Conservation (phyloP, 2,329 filamentous ascomycete genomes). For the Hymenotorrendiella dingleyae region DNA sequence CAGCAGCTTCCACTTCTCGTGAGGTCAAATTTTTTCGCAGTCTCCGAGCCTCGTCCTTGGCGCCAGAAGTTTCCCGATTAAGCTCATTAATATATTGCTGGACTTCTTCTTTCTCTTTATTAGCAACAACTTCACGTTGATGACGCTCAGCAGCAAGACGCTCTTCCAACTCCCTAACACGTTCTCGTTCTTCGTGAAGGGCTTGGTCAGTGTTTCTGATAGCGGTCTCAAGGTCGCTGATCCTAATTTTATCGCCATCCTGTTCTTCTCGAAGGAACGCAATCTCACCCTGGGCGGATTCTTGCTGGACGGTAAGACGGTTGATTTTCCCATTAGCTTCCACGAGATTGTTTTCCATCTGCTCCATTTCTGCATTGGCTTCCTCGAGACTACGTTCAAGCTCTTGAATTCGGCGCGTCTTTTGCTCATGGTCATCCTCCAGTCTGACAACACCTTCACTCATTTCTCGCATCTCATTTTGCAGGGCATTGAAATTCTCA, state of each 20-base stretch:
- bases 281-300: conserved; percentile 89
- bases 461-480: conserved; percentile 88
- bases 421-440: conserved; percentile 82
- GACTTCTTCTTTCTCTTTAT: conserved; percentile 88
- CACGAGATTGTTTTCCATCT: conserved; percentile 74
- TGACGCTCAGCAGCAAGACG: conserved; percentile 74
- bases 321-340: conserved; percentile 86
- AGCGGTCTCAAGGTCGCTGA: conserved; percentile 83
- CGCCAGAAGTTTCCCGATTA: conserved; percentile 72
- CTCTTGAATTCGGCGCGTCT: conserved; percentile 70
- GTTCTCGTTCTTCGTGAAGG: conserved; percentile 80
- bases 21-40: conserved; percentile 77
- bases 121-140: conserved; percentile 81
- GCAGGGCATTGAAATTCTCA: conserved; percentile 86
- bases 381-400: conserved; percentile 79
- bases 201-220: conserved; percentile 72
- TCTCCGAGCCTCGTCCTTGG: conserved; percentile 80
- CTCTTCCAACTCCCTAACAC: conserved; percentile 62
- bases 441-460: conserved; percentile 80
- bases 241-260: conserved; percentile 95
- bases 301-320: conserved; percentile 81
- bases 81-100: conserved; percentile 91
- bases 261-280: conserved; percentile 94
- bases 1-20: conserved; percentile 80
- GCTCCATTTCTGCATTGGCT: conserved; percentile 79